phyloP scores from a whole-genome alignment of 2,329 filamentous ascomycete species.

The Hypomyces rosellus region DNA sequence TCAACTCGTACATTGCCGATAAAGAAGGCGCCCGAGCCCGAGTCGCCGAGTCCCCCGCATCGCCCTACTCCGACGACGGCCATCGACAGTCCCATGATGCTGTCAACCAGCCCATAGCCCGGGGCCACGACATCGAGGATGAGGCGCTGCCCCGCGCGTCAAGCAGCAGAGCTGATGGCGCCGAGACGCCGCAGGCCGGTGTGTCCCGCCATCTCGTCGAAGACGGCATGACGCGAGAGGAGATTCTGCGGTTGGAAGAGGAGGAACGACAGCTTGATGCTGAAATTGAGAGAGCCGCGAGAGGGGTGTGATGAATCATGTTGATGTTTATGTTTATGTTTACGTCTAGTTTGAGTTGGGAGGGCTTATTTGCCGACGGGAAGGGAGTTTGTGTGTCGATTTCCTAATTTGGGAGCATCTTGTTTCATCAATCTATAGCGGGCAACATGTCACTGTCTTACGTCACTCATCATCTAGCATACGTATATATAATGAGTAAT shows the following conservation, averaged over 20 bases:
- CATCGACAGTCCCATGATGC: conserved; percentile 9
- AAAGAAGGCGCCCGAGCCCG: conserved; percentile 37
- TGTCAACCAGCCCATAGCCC: not conserved
- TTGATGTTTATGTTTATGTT: not conserved
- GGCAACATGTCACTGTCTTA: no score
- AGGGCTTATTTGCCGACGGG: not conserved
- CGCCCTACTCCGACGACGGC: conserved; percentile 39
- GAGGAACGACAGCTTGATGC: conserved; percentile 52
- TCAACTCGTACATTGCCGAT: conserved; percentile 37
- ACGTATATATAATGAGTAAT: no score
- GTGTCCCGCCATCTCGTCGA: conserved; percentile 45
- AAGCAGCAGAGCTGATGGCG: not conserved
- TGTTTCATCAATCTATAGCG: no score
- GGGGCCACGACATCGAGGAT: not conserved
- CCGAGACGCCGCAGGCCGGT: conserved; percentile 21
- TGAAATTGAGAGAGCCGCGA: conserved; percentile 44
- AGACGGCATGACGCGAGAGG: conserved; percentile 54
- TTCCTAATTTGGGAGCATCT: no score
- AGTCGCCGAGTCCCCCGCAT: conserved; percentile 31
- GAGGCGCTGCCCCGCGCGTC: conserved; percentile 8
- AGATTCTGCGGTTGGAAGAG: conserved; percentile 50
- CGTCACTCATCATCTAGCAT: no score
- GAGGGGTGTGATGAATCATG: not conserved
- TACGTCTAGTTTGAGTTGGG: not conserved
- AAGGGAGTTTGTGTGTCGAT: not conserved